Evolutionary conservation across 495 filamentous ascomycete genomes (phyloP).

Genomic region (Xylaria scruposa): DNA sequence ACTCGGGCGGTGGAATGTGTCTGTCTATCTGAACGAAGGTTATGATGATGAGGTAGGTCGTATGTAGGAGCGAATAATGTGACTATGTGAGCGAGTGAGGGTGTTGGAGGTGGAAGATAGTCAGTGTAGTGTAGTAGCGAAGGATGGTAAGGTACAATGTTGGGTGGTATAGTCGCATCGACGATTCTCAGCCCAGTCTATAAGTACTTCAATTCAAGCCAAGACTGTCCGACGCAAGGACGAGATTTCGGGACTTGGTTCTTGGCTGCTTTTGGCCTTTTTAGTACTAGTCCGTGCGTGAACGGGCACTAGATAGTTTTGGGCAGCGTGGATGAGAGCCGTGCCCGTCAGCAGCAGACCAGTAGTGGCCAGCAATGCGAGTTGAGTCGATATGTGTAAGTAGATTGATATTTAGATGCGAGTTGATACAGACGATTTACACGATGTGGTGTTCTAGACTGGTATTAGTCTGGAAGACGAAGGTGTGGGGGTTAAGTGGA

Average conservation of each 20-base stretch:
- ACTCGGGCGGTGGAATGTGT: neutral
- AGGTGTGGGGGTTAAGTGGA: neutral
- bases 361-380: neutral
- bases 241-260: slow-evolving; percentile 21
- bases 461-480: neutral
- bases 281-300: slow-evolving; percentile 8
- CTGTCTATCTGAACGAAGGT: neutral
- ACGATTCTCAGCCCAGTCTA: slow-evolving; percentile 26
- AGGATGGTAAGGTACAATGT: slow-evolving; percentile 3
- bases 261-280: slow-evolving; percentile 25
- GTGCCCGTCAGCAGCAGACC: neutral
- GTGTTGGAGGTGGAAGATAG: neutral
- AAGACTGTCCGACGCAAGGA: slow-evolving; percentile 23
- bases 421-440: neutral
- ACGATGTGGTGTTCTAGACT: neutral
- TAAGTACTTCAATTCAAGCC: slow-evolving; percentile 7
- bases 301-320: neutral
- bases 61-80: neutral
- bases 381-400: neutral
- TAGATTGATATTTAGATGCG: neutral
- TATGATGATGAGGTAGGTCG: neutral
- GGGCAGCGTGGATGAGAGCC: neutral
- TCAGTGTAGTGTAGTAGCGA: neutral
- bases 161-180: slow-evolving; percentile 8
- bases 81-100: neutral